Evolutionary conservation across 1,284 basidiomycete species (phyloP), one percentile per base, ranked within the genome.

Genomic region (Ganoderma boninense): DNA sequence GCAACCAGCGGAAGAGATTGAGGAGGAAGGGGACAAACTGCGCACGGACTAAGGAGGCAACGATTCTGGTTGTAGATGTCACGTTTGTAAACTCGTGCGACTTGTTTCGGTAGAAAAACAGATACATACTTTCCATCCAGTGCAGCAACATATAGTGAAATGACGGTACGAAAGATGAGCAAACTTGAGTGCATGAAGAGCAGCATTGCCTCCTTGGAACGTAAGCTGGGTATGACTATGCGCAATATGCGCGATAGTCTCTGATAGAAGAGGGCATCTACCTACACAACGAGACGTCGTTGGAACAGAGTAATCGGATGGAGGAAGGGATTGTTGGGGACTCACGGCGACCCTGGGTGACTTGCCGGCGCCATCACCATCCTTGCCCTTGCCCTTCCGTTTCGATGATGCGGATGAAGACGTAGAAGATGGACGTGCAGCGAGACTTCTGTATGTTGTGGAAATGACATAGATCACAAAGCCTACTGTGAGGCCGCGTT

Each of bases 101-200:
- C 32, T 59, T 65, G 46, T 66, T 59, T 43, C 46, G 26, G 71
- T 16, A 65, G 11, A 38, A 60, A 26, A 42, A 62, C n/a, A 49
- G 32, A 57, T 43, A 84, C 92, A 78, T 77, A 96, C 95, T 92
- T 91, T 80, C 97, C 97, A 78, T 99, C 97, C 63, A 99, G 86
- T 64, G 95, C 91, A 10, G 97, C 97, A 62, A 99, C 96, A 78
- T 98, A 98, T n/a, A 99, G 85, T 32, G 94, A 96, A 65, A 99
- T 92, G 13, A 95, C 92, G 2, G 97, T 99, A 71, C 97, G 85
- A 71, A 95, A 92, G 20, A 99, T 87, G 66, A 99, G 87, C 73
- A 99, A 89, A 77, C 90, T 89, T 5, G 96, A 95, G 79, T 99
- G 97, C 83, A 96, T 92, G 66, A 93, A 84, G 7, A 99, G 87